Evolutionary conservation across 2,329 filamentous ascomycete species (phyloP), one percentile per base, ranked within the genome.

Genomic region (Onygena corvina): DNA sequence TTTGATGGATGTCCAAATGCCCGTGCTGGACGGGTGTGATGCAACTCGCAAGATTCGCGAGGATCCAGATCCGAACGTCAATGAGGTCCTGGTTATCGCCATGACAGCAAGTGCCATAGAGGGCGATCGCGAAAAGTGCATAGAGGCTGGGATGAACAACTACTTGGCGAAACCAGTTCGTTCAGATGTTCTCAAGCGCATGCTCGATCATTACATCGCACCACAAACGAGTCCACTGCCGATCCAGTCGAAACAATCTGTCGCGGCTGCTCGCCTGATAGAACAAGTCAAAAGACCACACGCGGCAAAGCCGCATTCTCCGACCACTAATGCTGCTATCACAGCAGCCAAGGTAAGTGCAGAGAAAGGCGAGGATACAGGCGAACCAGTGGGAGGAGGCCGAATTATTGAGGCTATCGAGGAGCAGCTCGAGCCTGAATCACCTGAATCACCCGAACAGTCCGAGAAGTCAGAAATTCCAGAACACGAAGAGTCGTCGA

Each of bases 81-180:
- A 86, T 47, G 81, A 86, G 55, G 79, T 93, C 1, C 72, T 95
- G n/a, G 85, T 96, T 45, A 95, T 96, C 58, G 90, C 90, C 49
- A 95, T 96, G 90, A 96, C 90, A 1, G 90, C 90, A 1, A 89
- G 83, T 21, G 90, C 90, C 2, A 96, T 96, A 53, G 85, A 92
- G 62, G 90, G 90, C 14, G 90, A 96, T 62, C 76, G 89, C 44
- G 90, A 96, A 64, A 95, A 94, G 68, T 95, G 90, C 58, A 71
- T 95, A n/a, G 86, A 88, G 46, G 86, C 87, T 1, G 90, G 90
- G 38, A 96, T 96, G 90, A 94, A 95, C 65, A 92, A 95, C 60
- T 96, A 95, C 60, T 77, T 95, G 1, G 88, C 90, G 12, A 96
- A 96, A 64, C 90, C 90, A 1, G 90, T 96, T n/a, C 78, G 88